A percentile compares a stretch with the other conserved stretches of the same genome.
phyloP scores from a whole-genome alignment of 345 rosid species.

The Microcos paniculata region DNA sequence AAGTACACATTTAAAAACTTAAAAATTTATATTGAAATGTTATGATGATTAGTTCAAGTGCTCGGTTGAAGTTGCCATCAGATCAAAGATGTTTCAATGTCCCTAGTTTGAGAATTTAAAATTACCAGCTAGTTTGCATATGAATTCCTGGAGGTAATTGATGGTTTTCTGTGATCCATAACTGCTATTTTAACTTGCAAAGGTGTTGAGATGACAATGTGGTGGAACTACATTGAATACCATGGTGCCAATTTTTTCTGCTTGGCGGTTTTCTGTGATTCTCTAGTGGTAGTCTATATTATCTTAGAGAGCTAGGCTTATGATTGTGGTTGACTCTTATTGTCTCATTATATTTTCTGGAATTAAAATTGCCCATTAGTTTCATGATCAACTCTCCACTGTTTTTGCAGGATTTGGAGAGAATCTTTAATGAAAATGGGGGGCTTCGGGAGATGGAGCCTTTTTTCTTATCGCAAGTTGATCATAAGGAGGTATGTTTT shows the following conservation, averaged over 20 bases:
- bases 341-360: background rate
- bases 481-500: constrained; percentile 49
- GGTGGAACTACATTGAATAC: background rate
- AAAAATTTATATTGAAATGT: background rate
- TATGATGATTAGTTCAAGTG: background rate
- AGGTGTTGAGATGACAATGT: background rate
- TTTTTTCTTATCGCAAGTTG: constrained; percentile 53
- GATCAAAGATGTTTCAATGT: background rate
- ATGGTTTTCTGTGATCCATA: constrained; percentile 7
- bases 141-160: background rate
- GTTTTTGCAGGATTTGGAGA: constrained; percentile 66
- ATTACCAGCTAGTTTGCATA: background rate
- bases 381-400: background rate
- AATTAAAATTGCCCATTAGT: background rate
- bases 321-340: background rate
- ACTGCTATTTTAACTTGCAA: background rate
- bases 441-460: constrained; percentile 79
- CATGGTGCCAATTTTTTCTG: background rate
- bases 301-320: background rate
- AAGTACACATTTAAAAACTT: background rate
- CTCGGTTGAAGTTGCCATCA: background rate
- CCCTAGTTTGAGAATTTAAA: background rate
- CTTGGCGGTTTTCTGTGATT: background rate
- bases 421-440: constrained; percentile 57
- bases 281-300: background rate